Conservation (phyloP, 306 rosid species). For the Cyclanthera cordifolia region DNA sequence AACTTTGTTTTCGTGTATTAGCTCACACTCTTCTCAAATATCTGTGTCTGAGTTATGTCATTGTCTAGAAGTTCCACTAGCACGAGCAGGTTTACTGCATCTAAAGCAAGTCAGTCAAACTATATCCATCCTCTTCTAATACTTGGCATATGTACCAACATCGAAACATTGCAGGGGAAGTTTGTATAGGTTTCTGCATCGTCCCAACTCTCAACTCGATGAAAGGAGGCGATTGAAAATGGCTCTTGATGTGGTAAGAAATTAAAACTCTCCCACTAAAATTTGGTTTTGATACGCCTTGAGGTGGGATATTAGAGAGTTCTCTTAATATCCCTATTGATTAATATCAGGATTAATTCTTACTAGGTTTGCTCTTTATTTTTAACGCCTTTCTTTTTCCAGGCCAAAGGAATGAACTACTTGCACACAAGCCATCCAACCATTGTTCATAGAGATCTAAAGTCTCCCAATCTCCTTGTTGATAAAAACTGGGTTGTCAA, state of each 20-base stretch:
- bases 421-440: slow-evolving; percentile 94
- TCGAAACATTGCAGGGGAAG: slow-evolving; percentile 58
- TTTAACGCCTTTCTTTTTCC: slow-evolving; percentile 6
- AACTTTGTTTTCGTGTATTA: not conserved
- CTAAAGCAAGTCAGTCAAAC: not conserved
- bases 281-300: not conserved
- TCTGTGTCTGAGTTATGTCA: not conserved
- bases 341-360: no score
- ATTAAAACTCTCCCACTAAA: slow-evolving; percentile 8
- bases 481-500: slow-evolving; percentile 96
- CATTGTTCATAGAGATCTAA: slow-evolving; percentile 90
- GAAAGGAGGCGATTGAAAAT: slow-evolving; percentile 84
- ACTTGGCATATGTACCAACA: slow-evolving; percentile 24
- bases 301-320: no score
- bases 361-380: not conserved
- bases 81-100: not conserved
- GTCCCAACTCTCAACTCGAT: slow-evolving; percentile 77
- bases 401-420: slow-evolving; percentile 99
- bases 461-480: slow-evolving; percentile 96
- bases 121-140: slow-evolving; percentile 14
- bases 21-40: not conserved
- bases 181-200: slow-evolving; percentile 81
- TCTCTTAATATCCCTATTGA: no score
- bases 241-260: slow-evolving; percentile 97
- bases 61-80: not conserved